Conservation (phyloP, 1,139 yeast species). For the Candida sp. region DNA sequence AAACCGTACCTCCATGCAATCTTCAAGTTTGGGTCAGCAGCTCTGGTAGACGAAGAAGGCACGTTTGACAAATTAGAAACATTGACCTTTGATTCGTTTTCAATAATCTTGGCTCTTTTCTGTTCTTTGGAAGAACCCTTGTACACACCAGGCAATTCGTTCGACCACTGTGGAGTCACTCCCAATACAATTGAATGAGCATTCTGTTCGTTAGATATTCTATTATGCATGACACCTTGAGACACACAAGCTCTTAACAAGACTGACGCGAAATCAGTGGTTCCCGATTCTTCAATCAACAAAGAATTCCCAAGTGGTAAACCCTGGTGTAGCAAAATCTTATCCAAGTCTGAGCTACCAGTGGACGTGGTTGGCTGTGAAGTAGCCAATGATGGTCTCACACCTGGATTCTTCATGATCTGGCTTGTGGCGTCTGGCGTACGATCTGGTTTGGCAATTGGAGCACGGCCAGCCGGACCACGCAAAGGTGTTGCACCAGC, state of each 20-base stretch:
- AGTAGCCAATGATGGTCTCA: constrained; percentile 77
- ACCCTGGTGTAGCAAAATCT: constrained; percentile 80
- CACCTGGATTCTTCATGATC: constrained; percentile 52
- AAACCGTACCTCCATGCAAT: constrained; percentile 91
- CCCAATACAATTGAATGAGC: constrained; percentile 77
- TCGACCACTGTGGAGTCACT: constrained; percentile 61
- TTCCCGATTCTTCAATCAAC: constrained; percentile 81
- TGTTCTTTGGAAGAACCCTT: constrained; percentile 72
- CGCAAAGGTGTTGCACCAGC: constrained; percentile 11
- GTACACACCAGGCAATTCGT: constrained; percentile 80
- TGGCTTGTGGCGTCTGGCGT: constrained; percentile 11
- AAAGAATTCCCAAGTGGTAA: constrained; percentile 78
- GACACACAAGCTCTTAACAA: constrained; percentile 73
- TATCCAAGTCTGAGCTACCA: constrained; percentile 78
- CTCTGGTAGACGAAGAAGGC: constrained; percentile 22
- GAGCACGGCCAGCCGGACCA: constrained; percentile 15
- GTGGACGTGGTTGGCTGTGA: constrained; percentile 81
- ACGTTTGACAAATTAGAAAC: constrained; percentile 62
- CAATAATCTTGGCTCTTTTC: constrained; percentile 60
- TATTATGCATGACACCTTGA: constrained; percentile 77
- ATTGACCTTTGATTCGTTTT: constrained; percentile 66
- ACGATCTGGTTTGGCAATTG: constrained; percentile 8
- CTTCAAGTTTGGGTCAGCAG: constrained; percentile 53
- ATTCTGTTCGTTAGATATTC: constrained; percentile 38
- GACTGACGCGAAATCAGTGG: constrained; percentile 88